Evolutionary conservation across 306 rosid species (phyloP).

Genomic region (Vigna unguiculata): DNA sequence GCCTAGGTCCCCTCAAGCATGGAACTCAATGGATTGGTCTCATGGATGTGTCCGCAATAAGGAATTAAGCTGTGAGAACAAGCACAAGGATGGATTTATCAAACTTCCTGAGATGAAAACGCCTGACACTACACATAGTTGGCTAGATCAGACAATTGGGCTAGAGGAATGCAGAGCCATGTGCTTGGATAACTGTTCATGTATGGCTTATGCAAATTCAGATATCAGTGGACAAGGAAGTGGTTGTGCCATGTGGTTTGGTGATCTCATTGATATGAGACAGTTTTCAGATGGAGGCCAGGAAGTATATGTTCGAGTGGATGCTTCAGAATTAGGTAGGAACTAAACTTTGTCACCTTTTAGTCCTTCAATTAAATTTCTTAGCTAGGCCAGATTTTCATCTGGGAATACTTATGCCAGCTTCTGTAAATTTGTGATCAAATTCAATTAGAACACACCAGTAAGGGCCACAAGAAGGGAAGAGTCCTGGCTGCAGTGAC

Average conservation of each 20-base stretch:
- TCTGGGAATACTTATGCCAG: neutral
- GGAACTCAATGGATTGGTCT: conserved; percentile 45
- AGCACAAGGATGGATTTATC: conserved; percentile 48
- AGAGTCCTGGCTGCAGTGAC: conserved; percentile 33
- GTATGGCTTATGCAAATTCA: conserved; percentile 67
- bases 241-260: conserved; percentile 81
- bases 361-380: neutral
- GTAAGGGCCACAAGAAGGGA: conserved; percentile 43
- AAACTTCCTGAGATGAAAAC: conserved; percentile 51
- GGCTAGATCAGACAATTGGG: conserved; percentile 55
- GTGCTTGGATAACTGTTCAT: conserved; percentile 57
- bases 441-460: conserved; percentile 34
- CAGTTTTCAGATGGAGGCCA: conserved; percentile 64
- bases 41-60: conserved; percentile 55
- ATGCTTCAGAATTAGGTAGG: conserved; percentile 71
- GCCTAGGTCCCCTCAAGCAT: conserved; percentile 47
- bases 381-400: neutral
- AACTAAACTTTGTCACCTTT: neutral
- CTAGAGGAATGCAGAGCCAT: conserved; percentile 45
- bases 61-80: conserved; percentile 48
- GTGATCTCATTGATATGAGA: conserved; percentile 62
- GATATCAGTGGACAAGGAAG: conserved; percentile 68
- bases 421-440: conserved; percentile 24
- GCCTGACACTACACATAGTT: conserved; percentile 64
- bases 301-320: conserved; percentile 62